Percentiles rank a stretch among this genome's conserved stretches.
Conservation (phyloP, 495 filamentous ascomycete genomes). For the Penicillium dipodomyicola region DNA sequence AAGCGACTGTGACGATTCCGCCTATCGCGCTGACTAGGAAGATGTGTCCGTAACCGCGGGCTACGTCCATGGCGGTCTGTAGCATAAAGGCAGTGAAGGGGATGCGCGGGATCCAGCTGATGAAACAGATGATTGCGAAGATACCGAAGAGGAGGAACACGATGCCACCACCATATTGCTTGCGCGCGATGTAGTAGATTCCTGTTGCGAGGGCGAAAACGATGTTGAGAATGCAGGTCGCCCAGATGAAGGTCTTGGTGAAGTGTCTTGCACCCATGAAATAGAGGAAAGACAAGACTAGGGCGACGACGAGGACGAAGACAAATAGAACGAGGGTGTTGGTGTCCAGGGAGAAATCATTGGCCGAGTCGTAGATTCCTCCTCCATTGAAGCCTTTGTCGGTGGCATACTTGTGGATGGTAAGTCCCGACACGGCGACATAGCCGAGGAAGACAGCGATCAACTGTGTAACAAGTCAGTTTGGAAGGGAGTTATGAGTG, state of each 20-base stretch:
- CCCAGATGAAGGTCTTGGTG: conserved; percentile 89
- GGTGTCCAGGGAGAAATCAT: conserved; percentile 66
- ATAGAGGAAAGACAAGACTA: conserved; percentile 72
- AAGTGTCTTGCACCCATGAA: conserved; percentile 74
- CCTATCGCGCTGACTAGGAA: conserved; percentile 82
- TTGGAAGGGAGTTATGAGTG: background rate
- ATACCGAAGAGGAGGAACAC: conserved; percentile 79
- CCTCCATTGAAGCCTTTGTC: conserved; percentile 66
- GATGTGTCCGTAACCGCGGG: conserved; percentile 77
- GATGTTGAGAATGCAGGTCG: conserved; percentile 70
- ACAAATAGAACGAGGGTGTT: conserved; percentile 84
- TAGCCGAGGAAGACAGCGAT: conserved; percentile 73
- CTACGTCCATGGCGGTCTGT: conserved; percentile 80
- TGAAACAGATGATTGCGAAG: conserved; percentile 76
- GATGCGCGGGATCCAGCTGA: conserved; percentile 82
- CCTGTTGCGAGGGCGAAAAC: conserved; percentile 66
- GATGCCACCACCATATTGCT: conserved; percentile 78
- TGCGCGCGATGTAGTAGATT: conserved; percentile 61
- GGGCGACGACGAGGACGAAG: conserved; percentile 69
- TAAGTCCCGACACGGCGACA: conserved; percentile 70
- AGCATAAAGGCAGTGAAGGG: conserved; percentile 90
- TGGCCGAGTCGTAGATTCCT: conserved; percentile 66
- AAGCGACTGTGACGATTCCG: conserved; percentile 68
- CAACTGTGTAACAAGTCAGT: conserved; percentile 48
- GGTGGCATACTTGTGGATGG: conserved; percentile 70